A percentile compares a stretch with the other conserved stretches of the same genome.
Conservation (phyloP, 2,329 filamentous ascomycete species). For the Talaromyces sp. region DNA sequence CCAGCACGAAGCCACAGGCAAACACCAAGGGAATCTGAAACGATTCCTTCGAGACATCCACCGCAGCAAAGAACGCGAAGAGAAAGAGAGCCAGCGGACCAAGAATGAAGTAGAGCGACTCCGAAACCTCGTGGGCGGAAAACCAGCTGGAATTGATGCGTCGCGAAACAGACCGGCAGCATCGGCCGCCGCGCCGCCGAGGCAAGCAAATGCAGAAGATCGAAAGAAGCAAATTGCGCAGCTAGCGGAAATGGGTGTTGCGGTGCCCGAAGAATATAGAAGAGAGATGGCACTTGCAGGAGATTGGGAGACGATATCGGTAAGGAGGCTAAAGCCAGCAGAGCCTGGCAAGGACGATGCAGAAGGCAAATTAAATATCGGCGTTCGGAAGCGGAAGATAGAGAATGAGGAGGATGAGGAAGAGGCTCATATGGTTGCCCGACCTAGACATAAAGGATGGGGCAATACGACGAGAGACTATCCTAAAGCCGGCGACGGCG, state of each 20-base stretch:
- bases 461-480: conserved; percentile 41
- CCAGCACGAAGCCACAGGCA: conserved; percentile 83
- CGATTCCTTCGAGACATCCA: conserved; percentile 87
- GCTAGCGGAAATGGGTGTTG: conserved; percentile 79
- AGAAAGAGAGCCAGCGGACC: conserved; percentile 76
- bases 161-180: conserved; percentile 30
- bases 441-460: conserved; percentile 36
- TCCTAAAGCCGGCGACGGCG: conserved; percentile 33
- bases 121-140: conserved; percentile 66
- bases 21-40: conserved; percentile 81
- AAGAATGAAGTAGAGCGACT: conserved; percentile 81
- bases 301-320: conserved; percentile 73
- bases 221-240: conserved; percentile 82
- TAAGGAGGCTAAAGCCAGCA: conserved; percentile 36
- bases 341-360: conserved; percentile 42
- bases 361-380: conserved; percentile 33
- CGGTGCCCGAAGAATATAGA: conserved; percentile 73
- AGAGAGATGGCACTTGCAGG: conserved; percentile 81
- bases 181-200: conserved; percentile 31
- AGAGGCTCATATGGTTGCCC: conserved; percentile 18
- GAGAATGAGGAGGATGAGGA: conserved; percentile 43
- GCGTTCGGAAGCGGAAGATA: conserved; percentile 45
- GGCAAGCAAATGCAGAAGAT: conserved; percentile 58
- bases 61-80: conserved; percentile 73
- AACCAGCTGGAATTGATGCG: conserved; percentile 25